Base-by-base conservation (phyloP, 257 asterid genomes). In the Sherardia arvensis region DNA sequence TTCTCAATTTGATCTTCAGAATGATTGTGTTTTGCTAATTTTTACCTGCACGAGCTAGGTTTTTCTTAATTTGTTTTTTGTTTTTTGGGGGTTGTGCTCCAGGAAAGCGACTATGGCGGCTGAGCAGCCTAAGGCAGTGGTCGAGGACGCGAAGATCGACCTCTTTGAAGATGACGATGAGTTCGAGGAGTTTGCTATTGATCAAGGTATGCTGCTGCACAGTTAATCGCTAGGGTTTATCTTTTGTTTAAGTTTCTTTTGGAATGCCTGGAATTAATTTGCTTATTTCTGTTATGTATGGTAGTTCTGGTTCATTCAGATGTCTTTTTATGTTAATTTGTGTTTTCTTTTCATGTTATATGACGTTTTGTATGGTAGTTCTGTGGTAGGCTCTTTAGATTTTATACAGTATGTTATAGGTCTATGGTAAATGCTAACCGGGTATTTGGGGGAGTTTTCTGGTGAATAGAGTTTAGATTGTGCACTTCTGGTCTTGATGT, bases 101-200 rank as follows among this genome's bases (percentile, higher is more conserved):
- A 11, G 45, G 57, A 18, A 65, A 57, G 36, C 38, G 54, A 51
- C 21, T 64, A 85, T 87, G 95, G 84, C 91, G 43, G 76, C 94
- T 23, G 95, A 85, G 67, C 88, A 83, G 71, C 82, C 88, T 30
- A 86, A 82, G 76, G 74, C 83, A 23, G 84, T 82, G 26, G 83
- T 84, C 9, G 91, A 86, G 69, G 91, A 84, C 56, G 84, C 80
- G 22, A 87, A 90, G 71, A 74, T 87, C 62, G 94, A 90, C 79
- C 83, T 90, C 5, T 90, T 87, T 65, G 94, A 90, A 73, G 95
- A 90, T 54, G 95, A 89, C 45, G 95, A 90, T 65, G 97, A 87
- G 68, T 90, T 86, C 33, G 97, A 89, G 74, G 97, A 89, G 83
- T 89, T 90, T 49, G 94, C 73, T 65, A 83, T 86, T 29, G 86